Conservation (phyloP, 306 rosid genomes). For the Cercis canadensis region DNA sequence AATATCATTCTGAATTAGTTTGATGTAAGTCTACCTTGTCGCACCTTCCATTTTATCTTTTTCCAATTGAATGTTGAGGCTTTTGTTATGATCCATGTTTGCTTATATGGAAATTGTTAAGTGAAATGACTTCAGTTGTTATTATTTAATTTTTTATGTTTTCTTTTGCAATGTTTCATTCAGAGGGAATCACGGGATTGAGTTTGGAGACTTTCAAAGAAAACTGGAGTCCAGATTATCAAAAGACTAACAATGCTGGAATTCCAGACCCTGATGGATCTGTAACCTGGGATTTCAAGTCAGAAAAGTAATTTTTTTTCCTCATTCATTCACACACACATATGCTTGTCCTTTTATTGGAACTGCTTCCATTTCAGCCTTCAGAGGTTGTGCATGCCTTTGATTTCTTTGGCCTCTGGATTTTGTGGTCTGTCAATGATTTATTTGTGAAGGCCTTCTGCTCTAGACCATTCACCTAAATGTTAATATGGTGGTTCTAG, state of each 20-base stretch:
- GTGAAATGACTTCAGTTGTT: constrained; percentile 25
- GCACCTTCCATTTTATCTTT: too few relatives aligned
- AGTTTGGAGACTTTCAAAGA: constrained; percentile 65
- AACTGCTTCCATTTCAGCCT: constrained; percentile 12
- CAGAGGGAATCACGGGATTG: constrained; percentile 91
- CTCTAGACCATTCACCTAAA: constrained; percentile 6
- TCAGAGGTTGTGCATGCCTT: constrained; percentile 13
- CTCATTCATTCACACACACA: constrained; percentile 6
- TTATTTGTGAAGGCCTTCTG: constrained; percentile 3
- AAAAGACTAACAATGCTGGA: constrained; percentile 81
- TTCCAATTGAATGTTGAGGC: background rate
- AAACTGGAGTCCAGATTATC: constrained; percentile 89
- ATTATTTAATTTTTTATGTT: background rate
- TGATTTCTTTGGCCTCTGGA: constrained; percentile 1
- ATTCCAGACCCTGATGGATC: constrained; percentile 75
- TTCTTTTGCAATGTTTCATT: constrained; percentile 37
- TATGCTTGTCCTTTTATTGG: constrained; percentile 9
- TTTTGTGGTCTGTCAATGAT: constrained; percentile 12
- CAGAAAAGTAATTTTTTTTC: constrained; percentile 37
- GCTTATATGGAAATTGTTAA: constrained; percentile 5
- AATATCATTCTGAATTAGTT: too few relatives aligned
- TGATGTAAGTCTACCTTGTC: too few relatives aligned
- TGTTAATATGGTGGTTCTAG: background rate
- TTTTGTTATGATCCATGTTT: constrained; percentile 14
- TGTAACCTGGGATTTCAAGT: constrained; percentile 89